A percentile compares a stretch with the other conserved stretches of the same genome.
Evolutionary conservation across 2,329 filamentous ascomycete genomes (phyloP).

Genomic region (Colletotrichum siamense): DNA sequence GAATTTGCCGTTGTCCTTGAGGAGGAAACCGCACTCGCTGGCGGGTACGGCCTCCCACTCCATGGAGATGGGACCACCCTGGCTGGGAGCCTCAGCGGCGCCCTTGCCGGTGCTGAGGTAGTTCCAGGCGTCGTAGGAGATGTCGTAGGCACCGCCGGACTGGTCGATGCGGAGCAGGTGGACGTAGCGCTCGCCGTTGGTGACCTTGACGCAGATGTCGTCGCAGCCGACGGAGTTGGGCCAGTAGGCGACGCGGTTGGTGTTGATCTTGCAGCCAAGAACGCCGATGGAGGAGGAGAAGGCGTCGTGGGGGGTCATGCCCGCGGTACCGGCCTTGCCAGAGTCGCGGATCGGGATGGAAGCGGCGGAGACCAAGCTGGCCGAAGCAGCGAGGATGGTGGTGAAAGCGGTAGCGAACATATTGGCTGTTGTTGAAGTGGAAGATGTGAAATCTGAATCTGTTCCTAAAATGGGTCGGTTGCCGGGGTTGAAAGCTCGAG

Average conservation of each 20-base stretch:
- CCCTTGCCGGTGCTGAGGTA: conserved; percentile 56
- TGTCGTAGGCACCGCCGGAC: conserved; percentile 62
- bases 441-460: background rate
- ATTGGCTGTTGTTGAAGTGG: conserved; percentile 14
- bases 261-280: conserved; percentile 65
- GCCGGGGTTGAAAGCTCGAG: background rate
- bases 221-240: conserved; percentile 57
- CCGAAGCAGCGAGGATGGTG: conserved; percentile 33
- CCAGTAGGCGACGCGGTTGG: conserved; percentile 67
- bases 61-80: conserved; percentile 57
- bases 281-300: conserved; percentile 65
- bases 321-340: conserved; percentile 32
- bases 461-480: background rate
- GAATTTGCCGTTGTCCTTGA: conserved; percentile 52
- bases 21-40: conserved; percentile 53
- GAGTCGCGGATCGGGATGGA: conserved; percentile 25
- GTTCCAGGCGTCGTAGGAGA: conserved; percentile 68
- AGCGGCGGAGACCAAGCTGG: conserved; percentile 28
- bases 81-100: conserved; percentile 49
- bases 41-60: conserved; percentile 53
- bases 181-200: conserved; percentile 51
- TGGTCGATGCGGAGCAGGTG: conserved; percentile 64
- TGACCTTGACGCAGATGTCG: conserved; percentile 62
- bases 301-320: conserved; percentile 59
- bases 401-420: conserved; percentile 32